Evolutionary conservation across 139 green algal species (phyloP).

Genomic region (Microglena sp.): DNA sequence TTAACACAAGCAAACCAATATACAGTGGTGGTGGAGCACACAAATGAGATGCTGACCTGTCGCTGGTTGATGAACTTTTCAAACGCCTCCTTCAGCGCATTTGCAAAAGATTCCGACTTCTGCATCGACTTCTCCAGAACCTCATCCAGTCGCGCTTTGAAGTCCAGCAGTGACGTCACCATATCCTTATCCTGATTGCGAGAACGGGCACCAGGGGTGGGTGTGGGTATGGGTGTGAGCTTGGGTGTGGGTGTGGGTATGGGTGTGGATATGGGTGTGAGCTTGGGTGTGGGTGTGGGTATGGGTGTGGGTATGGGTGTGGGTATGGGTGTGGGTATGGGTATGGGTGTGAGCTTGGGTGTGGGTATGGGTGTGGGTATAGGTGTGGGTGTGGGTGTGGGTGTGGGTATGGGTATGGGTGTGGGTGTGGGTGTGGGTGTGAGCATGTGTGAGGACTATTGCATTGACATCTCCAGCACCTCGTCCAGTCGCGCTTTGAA

Average conservation of each 20-base stretch:
- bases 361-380: no score
- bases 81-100: conserved; percentile 84
- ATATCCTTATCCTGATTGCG: conserved; percentile 72
- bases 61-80: conserved; percentile 91
- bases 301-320: background rate
- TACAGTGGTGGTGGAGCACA: conserved; percentile 2
- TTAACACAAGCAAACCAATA: background rate
- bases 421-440: background rate
- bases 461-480: conserved; percentile 27
- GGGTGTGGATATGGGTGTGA: background rate
- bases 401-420: background rate
- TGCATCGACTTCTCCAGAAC: conserved; percentile 27
- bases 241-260: background rate
- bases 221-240: background rate
- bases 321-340: no score
- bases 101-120: conserved; percentile 50
- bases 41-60: conserved; percentile 15
- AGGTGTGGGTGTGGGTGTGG: no score
- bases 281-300: background rate
- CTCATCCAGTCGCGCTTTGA: conserved; percentile 71
- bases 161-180: conserved; percentile 71
- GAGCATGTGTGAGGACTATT: background rate
- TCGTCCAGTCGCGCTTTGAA: conserved; percentile 72
- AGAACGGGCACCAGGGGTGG: background rate
- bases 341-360: background rate